Evolutionary conservation across 257 asterid genomes (phyloP).

Genomic region (Solanum neorickii): DNA sequence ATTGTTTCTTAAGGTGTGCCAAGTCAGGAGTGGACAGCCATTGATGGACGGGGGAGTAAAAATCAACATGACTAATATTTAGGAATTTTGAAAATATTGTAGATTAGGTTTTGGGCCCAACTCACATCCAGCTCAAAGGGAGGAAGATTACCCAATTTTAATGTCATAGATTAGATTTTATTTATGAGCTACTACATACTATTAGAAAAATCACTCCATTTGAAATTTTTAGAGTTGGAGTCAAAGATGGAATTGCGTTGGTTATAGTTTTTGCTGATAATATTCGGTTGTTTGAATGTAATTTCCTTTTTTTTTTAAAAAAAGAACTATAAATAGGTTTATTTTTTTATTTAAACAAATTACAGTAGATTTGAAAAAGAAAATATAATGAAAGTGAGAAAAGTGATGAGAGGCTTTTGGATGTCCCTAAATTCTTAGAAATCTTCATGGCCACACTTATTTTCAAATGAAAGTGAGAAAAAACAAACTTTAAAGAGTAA

Average conservation of each 20-base stretch:
- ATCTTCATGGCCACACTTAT: background rate
- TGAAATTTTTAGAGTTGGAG: background rate
- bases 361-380: background rate
- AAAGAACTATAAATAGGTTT: background rate
- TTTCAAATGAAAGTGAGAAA: background rate
- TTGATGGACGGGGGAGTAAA: background rate
- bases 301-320: background rate
- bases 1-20: background rate
- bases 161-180: background rate
- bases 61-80: background rate
- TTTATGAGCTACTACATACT: background rate
- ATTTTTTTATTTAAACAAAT: background rate
- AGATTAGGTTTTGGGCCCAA: background rate
- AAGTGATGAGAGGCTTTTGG: background rate
- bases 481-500: background rate
- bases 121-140: background rate
- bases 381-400: background rate
- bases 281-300: background rate
- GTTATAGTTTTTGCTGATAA: background rate
- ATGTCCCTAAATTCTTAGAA: background rate
- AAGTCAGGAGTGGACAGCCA: background rate
- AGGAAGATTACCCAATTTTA: background rate
- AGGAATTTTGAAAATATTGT: background rate
- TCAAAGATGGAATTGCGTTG: background rate
- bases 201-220: background rate